Conservation (phyloP, 371 early-diverging fungal genomes). For the Syncephalastrum monosporum region DNA sequence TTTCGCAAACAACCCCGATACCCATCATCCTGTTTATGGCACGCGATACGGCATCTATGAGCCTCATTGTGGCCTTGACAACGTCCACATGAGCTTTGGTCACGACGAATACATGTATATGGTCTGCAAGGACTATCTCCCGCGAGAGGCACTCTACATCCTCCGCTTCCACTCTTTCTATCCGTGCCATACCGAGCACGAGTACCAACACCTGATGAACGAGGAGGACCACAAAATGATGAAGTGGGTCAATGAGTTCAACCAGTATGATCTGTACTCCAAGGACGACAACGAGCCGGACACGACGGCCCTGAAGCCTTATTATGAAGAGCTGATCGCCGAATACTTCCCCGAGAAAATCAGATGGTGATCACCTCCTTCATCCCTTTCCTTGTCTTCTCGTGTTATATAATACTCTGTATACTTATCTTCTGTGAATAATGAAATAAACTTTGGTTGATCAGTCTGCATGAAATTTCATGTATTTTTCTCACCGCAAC, state of each 20-base stretch:
- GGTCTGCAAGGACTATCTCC: constrained; percentile 52
- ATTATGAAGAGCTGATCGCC: constrained; percentile 47
- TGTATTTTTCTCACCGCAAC: too few relatives aligned
- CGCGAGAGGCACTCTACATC: constrained; percentile 47
- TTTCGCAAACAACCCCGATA: constrained; percentile 50
- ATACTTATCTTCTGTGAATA: too few relatives aligned
- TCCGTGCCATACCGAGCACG: constrained; percentile 47
- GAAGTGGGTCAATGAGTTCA: constrained; percentile 53
- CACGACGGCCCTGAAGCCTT: constrained; percentile 38
- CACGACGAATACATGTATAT: constrained; percentile 63
- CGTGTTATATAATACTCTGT: too few relatives aligned
- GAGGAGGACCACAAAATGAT: constrained; percentile 48
- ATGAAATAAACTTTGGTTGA: too few relatives aligned
- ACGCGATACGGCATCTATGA: constrained; percentile 52
- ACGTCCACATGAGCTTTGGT: constrained; percentile 54
- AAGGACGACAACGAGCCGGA: constrained; percentile 44
- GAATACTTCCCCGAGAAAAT: constrained; percentile 56
- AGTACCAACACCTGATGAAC: constrained; percentile 48
- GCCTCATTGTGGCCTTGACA: constrained; percentile 51
- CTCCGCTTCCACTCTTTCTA: constrained; percentile 64
- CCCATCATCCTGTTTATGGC: constrained; percentile 27
- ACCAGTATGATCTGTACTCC: constrained; percentile 60
- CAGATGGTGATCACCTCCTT: constrained; percentile 32
- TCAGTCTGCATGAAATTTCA: too few relatives aligned
- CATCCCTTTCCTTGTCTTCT: neutral